phyloP scores from a whole-genome alignment of 1,139 yeast species.

The Saccharomyces hybrid region DNA sequence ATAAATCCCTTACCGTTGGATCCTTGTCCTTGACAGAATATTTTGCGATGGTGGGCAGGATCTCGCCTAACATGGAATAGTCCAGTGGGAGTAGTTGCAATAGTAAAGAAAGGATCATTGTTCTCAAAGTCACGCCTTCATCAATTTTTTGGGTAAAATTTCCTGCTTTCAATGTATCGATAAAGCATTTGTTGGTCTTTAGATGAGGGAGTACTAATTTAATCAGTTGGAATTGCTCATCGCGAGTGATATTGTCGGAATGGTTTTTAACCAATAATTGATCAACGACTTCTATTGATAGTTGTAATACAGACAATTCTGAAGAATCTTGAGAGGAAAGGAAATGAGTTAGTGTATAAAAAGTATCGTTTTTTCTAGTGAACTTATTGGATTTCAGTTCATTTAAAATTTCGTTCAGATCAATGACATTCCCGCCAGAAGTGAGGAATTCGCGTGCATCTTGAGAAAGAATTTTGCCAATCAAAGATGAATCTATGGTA shows the following conservation, averaged over 20 bases:
- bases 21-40: constrained; percentile 10
- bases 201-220: constrained; percentile 11
- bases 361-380: constrained; percentile 1
- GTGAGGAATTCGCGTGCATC: neutral
- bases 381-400: constrained; percentile 1
- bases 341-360: constrained; percentile 1
- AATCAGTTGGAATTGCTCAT: constrained; percentile 1
- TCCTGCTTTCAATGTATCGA: constrained; percentile 22
- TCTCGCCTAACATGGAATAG: constrained; percentile 3
- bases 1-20: constrained; percentile 4
- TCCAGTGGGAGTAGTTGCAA: constrained; percentile 6
- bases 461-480: neutral
- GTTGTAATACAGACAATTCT: constrained; percentile 4
- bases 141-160: constrained; percentile 26
- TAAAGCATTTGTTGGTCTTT: constrained; percentile 15
- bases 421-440: neutral
- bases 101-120: constrained; percentile 11
- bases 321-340: neutral
- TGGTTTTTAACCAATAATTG: constrained; percentile 4
- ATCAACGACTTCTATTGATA: constrained; percentile 8
- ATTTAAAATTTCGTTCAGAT: neutral
- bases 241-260: neutral
- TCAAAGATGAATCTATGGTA: neutral
- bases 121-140: constrained; percentile 15
- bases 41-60: constrained; percentile 3